phyloP scores from a whole-genome alignment of 2,329 filamentous ascomycete species.

The Aspergillus ustus region DNA sequence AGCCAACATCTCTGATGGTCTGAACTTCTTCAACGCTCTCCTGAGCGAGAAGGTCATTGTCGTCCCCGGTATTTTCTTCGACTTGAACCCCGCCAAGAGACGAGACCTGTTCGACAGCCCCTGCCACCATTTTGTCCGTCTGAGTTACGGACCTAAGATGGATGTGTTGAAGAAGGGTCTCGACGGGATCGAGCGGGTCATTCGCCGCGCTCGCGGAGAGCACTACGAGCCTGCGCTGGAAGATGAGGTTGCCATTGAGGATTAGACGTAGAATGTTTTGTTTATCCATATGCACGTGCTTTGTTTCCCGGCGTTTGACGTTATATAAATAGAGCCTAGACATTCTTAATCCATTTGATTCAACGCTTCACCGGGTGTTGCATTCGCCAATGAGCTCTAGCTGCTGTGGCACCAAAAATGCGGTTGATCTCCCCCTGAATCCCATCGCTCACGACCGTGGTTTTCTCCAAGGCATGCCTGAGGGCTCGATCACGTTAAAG shows the following conservation, averaged over 20 bases:
- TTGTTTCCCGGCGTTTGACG: neutral
- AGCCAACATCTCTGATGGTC: slow-evolving; percentile 81
- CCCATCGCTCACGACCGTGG: too few species aligned
- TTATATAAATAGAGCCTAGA: neutral
- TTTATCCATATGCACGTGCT: neutral
- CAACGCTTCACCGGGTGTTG: neutral
- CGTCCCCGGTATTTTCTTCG: slow-evolving; percentile 97
- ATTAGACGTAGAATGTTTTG: slow-evolving; percentile 29
- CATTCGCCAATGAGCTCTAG: neutral
- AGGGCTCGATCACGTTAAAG: too few species aligned
- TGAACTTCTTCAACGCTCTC: slow-evolving; percentile 97
- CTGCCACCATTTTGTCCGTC: slow-evolving; percentile 87
- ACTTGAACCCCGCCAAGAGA: slow-evolving; percentile 86
- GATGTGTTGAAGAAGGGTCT: slow-evolving; percentile 77
- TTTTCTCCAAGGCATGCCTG: too few species aligned
- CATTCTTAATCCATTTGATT: slow-evolving; percentile 6
- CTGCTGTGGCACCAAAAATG: too few species aligned
- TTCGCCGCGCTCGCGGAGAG: slow-evolving; percentile 55
- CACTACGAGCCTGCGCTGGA: slow-evolving; percentile 32
- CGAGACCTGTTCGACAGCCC: slow-evolving; percentile 92
- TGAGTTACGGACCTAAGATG: slow-evolving; percentile 84
- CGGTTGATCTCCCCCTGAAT: too few species aligned
- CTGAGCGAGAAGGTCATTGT: slow-evolving; percentile 94
- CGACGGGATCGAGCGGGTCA: slow-evolving; percentile 81
- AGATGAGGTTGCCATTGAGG: slow-evolving; percentile 44